Evolutionary conservation across 1,284 basidiomycete species (phyloP).

Genomic region (Pseudozyma pruni): DNA sequence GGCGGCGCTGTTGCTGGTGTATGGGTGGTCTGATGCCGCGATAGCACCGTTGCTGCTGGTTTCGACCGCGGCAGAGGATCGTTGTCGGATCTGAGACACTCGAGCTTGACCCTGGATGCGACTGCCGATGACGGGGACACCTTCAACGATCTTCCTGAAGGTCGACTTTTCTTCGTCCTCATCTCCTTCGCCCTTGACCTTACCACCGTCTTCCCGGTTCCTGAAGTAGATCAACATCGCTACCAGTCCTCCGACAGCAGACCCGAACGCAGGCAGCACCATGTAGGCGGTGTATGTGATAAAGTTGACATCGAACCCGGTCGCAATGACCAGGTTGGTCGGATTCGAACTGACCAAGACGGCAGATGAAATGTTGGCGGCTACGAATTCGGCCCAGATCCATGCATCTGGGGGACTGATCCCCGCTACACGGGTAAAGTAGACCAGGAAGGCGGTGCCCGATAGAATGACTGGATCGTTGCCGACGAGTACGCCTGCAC

Average conservation of each 20-base stretch:
- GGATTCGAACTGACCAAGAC: conserved; percentile 69
- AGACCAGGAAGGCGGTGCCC: conserved; percentile 85
- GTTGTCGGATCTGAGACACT: conserved; percentile 24
- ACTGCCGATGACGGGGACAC: conserved; percentile 29
- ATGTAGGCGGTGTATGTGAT: conserved; percentile 65
- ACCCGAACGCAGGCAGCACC: conserved; percentile 59
- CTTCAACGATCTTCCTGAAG: conserved; percentile 32
- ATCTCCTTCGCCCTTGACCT: conserved; percentile 2
- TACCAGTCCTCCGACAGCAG: conserved; percentile 47
- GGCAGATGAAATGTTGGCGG: conserved; percentile 79
- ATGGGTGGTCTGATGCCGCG: conserved; percentile 3
- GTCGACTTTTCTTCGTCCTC: conserved; percentile 9
- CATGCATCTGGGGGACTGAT: conserved; percentile 75
- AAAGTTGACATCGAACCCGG: conserved; percentile 61
- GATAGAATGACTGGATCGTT: conserved; percentile 73
- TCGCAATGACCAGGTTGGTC: conserved; percentile 69
- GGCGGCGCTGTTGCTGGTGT: not conserved
- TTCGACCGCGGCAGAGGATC: conserved; percentile 10
- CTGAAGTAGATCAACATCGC: conserved; percentile 57
- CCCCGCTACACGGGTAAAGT: conserved; percentile 80
- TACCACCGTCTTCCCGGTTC: conserved; percentile 23
- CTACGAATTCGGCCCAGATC: conserved; percentile 77
- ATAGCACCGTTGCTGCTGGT: not conserved
- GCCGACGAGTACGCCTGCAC: conserved; percentile 82
- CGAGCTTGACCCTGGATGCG: not conserved